A percentile compares a stretch with the other conserved stretches of the same genome.
phyloP scores from a whole-genome alignment of 1,284 basidiomycete species.

The Trichosporon sp. region DNA sequence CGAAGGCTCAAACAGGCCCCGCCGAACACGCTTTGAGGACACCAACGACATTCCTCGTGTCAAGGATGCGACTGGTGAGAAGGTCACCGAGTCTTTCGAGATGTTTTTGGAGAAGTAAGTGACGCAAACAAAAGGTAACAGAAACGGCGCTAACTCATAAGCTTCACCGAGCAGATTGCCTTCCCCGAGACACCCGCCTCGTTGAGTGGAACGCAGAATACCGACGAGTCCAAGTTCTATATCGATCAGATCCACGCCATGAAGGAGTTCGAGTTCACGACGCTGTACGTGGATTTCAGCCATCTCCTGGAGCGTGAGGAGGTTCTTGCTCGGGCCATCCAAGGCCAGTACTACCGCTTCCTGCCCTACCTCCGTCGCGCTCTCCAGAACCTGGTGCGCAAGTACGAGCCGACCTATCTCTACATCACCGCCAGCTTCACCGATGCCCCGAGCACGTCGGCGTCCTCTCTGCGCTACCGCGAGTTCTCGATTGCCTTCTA shows the following conservation, averaged over 20 bases:
- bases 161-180: conserved; percentile 73
- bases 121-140: neutral
- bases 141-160: conserved; percentile 39
- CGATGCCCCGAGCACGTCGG: conserved; percentile 30
- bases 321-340: conserved; percentile 80
- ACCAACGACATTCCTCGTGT: conserved; percentile 73
- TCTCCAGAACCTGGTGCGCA: conserved; percentile 78
- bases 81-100: conserved; percentile 83
- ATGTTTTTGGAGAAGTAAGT: conserved; percentile 82
- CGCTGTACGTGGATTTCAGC: conserved; percentile 91
- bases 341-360: conserved; percentile 93
- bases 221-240: conserved; percentile 59
- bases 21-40: conserved; percentile 18
- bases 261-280: conserved; percentile 87
- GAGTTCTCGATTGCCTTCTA: conserved; percentile 97
- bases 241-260: conserved; percentile 88
- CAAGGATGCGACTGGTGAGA: conserved; percentile 87
- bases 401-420: conserved; percentile 86
- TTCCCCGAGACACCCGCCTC: conserved; percentile 69
- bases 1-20: neutral
- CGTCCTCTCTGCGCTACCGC: conserved; percentile 68
- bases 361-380: conserved; percentile 89
- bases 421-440: conserved; percentile 67
- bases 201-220: conserved; percentile 54
- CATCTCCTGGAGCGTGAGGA: conserved; percentile 88